A percentile compares a stretch with the other conserved stretches of the same genome.
phyloP scores from a whole-genome alignment of 805 yeast genomes.

The Teunomyces pallodes region DNA sequence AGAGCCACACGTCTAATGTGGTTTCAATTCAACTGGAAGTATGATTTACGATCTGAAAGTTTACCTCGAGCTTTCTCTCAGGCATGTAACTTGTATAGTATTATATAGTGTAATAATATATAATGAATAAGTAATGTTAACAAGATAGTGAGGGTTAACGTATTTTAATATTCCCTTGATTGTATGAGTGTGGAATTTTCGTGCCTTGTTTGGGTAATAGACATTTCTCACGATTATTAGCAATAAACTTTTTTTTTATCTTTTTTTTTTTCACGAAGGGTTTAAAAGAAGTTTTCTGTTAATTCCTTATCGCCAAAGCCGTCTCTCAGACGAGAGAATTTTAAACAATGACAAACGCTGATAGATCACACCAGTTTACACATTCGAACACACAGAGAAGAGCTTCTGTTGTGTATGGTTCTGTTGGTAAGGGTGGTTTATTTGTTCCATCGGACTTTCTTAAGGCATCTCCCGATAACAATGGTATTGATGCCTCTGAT shows the following conservation, averaged over 20 bases:
- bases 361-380: conserved; percentile 27
- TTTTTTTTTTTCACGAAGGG: not conserved
- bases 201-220: not conserved
- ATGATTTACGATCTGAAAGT: not conserved
- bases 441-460: conserved; percentile 52
- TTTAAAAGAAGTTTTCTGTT: not conserved
- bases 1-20: not conserved
- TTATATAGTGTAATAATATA: conserved; percentile 2
- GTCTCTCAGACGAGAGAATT: not conserved
- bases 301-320: conserved; percentile 2
- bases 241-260: not conserved
- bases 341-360: conserved; percentile 2
- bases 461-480: conserved; percentile 6
- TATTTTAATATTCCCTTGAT: too few relatives aligned
- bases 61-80: not conserved
- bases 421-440: conserved; percentile 51
- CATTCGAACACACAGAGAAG: conserved; percentile 48
- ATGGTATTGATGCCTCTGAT: conserved; percentile 6
- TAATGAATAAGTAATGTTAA: not conserved
- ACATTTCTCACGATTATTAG: not conserved
- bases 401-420: conserved; percentile 52
- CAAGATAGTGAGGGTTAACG: too few relatives aligned
- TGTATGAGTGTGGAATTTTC: not conserved
- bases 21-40: not conserved
- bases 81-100: conserved; percentile 2